phyloP scores from a whole-genome alignment of 2,329 filamentous ascomycete species.

The Microsporum canis region DNA sequence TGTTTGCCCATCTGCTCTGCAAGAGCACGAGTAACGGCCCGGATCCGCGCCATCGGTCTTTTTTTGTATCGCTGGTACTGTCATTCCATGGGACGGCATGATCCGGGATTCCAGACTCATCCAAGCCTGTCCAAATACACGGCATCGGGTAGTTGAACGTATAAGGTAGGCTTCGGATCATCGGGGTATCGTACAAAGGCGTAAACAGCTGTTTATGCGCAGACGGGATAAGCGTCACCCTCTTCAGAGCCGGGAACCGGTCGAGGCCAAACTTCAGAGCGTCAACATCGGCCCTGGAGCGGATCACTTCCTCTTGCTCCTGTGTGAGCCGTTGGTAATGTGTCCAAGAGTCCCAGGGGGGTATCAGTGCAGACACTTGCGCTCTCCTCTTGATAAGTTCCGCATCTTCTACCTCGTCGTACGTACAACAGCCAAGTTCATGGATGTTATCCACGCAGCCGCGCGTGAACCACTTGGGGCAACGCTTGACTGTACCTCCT shows the following conservation, averaged over 20 bases:
- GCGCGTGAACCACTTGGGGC: no score
- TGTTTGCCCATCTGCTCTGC: not conserved
- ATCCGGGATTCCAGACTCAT: not conserved
- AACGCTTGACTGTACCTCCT: no score
- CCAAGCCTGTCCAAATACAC: not conserved
- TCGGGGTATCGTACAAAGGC: not conserved
- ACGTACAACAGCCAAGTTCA: no score
- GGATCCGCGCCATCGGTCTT: not conserved
- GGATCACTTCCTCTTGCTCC: not conserved
- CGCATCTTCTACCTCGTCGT: no score
- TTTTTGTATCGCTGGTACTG: not conserved
- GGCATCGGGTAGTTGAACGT: not conserved
- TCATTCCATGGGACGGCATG: not conserved
- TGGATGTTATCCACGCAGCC: no score
- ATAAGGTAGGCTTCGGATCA: not conserved
- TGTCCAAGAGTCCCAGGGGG: not conserved
- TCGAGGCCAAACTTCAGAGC: not conserved
- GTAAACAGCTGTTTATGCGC: not conserved
- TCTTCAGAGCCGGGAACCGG: not conserved
- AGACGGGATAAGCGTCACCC: not conserved
- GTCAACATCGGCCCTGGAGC: not conserved
- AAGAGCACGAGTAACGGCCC: not conserved
- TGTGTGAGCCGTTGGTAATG: not conserved
- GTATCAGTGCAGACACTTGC: no score
- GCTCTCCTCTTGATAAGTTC: no score